Evolutionary conservation across 108 stramenopile genomes (phyloP).

Genomic region (Cylindrotheca closterium): DNA sequence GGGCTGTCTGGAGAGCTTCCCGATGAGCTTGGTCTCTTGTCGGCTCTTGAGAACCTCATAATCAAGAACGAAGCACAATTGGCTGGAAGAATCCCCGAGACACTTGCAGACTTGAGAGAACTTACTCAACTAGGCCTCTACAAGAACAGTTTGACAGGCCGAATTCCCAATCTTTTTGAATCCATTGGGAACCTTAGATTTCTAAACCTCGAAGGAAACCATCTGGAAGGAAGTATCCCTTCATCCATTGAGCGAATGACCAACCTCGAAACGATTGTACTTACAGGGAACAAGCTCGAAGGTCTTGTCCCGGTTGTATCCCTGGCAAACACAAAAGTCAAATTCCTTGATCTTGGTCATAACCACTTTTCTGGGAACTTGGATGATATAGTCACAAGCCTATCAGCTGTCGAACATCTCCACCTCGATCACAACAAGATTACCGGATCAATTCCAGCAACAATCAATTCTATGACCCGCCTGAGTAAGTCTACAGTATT

Average conservation of each 20-base stretch:
- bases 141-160: constrained; percentile 54
- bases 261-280: constrained; percentile 34
- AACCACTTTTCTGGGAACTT: constrained; percentile 62
- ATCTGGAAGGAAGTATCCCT: constrained; percentile 53
- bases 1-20: constrained; percentile 46
- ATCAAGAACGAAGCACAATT: constrained; percentile 62
- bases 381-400: constrained; percentile 21
- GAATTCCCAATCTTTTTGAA: constrained; percentile 40
- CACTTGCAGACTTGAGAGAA: constrained; percentile 36
- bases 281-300: constrained; percentile 57
- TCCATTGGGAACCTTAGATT: constrained; percentile 29
- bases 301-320: constrained; percentile 35
- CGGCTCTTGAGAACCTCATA: constrained; percentile 52
- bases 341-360: constrained; percentile 56
- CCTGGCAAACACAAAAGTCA: constrained; percentile 45
- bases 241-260: constrained; percentile 25
- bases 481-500: constrained; percentile 31
- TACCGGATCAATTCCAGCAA: constrained; percentile 35
- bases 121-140: constrained; percentile 66
- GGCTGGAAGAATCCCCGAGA: constrained; percentile 49
- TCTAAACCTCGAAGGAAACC: constrained; percentile 45
- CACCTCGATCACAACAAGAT: constrained; percentile 67
- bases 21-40: constrained; percentile 39
- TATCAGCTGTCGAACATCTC: constrained; percentile 51
- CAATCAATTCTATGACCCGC: constrained; percentile 20